phyloP scores from a whole-genome alignment of 257 asterid genomes.

The Scutellaria minor region DNA sequence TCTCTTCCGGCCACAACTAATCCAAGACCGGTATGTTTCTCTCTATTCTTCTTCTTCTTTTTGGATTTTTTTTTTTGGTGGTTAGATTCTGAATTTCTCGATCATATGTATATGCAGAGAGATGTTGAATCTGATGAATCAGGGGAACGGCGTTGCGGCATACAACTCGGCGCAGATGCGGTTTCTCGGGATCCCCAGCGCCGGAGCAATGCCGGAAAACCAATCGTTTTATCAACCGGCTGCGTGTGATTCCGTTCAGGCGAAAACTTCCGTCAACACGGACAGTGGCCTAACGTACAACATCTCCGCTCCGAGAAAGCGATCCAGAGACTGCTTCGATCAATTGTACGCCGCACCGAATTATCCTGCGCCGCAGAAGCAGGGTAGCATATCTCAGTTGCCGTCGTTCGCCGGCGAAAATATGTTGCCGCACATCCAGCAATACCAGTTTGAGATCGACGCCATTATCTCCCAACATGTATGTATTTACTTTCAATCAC shows the following conservation, averaged over 20 bases:
- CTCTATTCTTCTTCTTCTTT: neutral
- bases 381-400: constrained; percentile 23
- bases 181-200: constrained; percentile 35
- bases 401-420: constrained; percentile 48
- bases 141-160: constrained; percentile 17
- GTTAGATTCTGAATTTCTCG: neutral
- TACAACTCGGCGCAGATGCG: constrained; percentile 54
- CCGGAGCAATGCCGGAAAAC: constrained; percentile 44
- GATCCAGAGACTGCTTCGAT: constrained; percentile 52
- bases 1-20: constrained; percentile 49
- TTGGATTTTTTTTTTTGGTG: neutral
- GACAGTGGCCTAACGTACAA: constrained; percentile 64
- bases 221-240: constrained; percentile 41
- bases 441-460: constrained; percentile 65
- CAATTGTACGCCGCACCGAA: constrained; percentile 36
- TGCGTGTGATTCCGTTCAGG: constrained; percentile 50
- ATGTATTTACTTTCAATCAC: constrained; percentile 15
- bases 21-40: constrained; percentile 45
- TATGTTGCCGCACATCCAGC: constrained; percentile 54
- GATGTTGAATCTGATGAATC: constrained; percentile 37
- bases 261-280: constrained; percentile 60
- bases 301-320: constrained; percentile 50
- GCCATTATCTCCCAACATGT: constrained; percentile 69
- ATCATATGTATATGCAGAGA: constrained; percentile 38
- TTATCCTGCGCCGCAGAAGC: constrained; percentile 32